Conservation (phyloP, 179 eudicot species). For the Beta corolliflora region DNA sequence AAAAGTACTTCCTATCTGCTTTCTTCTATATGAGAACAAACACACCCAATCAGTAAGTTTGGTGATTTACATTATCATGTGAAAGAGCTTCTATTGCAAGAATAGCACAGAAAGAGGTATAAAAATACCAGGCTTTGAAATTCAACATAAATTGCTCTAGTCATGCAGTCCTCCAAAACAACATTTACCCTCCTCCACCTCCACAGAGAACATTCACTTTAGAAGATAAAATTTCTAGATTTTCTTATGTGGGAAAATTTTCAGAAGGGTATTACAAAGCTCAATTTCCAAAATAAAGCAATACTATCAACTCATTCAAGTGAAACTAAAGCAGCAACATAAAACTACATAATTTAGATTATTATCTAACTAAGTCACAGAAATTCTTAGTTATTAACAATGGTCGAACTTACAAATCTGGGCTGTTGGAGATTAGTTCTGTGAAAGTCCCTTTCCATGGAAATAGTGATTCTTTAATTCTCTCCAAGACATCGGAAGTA, state of each 20-base stretch:
- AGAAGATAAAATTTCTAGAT: not conserved
- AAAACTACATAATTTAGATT: not conserved
- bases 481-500: slow-evolving; percentile 89
- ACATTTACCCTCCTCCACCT: not conserved
- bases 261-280: not conserved
- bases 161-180: not conserved
- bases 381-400: not conserved
- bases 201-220: not conserved
- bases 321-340: not conserved
- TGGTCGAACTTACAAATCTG: slow-evolving; percentile 75
- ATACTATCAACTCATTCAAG: slow-evolving; percentile 1
- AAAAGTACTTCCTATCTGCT: not conserved
- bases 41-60: not conserved
- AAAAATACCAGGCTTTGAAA: not conserved
- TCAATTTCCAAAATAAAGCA: not conserved
- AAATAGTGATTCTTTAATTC: slow-evolving; percentile 90
- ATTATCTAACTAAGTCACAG: not conserved
- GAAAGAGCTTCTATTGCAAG: not conserved
- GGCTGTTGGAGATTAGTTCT: slow-evolving; percentile 78
- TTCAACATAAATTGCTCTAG: not conserved
- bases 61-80: not conserved
- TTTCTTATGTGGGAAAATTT: not conserved
- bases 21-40: not conserved
- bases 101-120: too few relatives aligned
- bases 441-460: slow-evolving; percentile 88